phyloP scores from a whole-genome alignment of 176 grass and related monocot genomes.

The Oryza punctata region DNA sequence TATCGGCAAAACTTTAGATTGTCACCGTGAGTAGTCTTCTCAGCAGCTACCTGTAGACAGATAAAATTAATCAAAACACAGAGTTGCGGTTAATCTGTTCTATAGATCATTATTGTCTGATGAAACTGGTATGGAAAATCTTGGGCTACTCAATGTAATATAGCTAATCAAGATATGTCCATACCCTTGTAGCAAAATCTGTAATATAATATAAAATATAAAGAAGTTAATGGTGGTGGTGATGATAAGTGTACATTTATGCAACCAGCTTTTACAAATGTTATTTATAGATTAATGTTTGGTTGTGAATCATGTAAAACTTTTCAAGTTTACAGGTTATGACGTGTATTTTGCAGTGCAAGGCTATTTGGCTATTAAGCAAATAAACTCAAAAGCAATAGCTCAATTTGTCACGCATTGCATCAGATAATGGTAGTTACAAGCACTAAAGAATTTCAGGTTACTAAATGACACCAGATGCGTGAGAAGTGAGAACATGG shows the following conservation, averaged over 20 bases:
- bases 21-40: conserved; percentile 12
- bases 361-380: too few relatives aligned
- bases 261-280: too few relatives aligned
- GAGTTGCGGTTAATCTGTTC: not conserved
- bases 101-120: conserved; percentile 1
- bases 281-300: too few relatives aligned
- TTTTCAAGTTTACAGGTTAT: too few relatives aligned
- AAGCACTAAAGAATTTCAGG: not conserved
- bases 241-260: too few relatives aligned
- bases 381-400: not conserved
- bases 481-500: conserved; percentile 2
- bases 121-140: not conserved
- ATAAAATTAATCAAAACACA: conserved; percentile 11
- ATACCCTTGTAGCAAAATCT: not conserved
- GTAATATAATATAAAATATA: not conserved
- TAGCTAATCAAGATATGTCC: not conserved
- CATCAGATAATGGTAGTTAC: not conserved
- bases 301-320: too few relatives aligned
- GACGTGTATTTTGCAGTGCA: too few relatives aligned
- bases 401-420: not conserved
- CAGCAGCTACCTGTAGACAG: conserved; percentile 19
- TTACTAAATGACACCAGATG: not conserved
- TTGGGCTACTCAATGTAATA: not conserved
- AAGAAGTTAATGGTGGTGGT: too few relatives aligned
- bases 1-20: conserved; percentile 27